Conservation (phyloP, 2,329 filamentous ascomycete genomes). For the Blumeria hordei region DNA sequence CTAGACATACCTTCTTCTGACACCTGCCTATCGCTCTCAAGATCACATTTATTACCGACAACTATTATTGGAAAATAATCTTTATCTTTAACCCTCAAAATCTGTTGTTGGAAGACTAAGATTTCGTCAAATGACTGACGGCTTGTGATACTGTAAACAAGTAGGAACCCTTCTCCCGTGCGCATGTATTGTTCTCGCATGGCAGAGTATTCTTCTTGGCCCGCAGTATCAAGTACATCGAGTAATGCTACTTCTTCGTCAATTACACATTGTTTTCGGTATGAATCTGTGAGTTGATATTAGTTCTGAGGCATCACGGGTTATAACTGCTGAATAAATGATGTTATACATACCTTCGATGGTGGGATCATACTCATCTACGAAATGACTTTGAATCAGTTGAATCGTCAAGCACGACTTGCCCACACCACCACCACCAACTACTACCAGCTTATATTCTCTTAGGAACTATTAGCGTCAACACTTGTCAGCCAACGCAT, state of each 20-base stretch:
- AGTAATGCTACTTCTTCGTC: slow-evolving; percentile 94
- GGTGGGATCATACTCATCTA: slow-evolving; percentile 3
- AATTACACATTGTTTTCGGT: slow-evolving; percentile 98
- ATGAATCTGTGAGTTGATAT: slow-evolving; percentile 45
- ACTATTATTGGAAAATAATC: slow-evolving; percentile 99
- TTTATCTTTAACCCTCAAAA: slow-evolving; percentile 95
- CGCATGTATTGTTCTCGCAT: slow-evolving; percentile 99
- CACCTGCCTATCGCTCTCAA: slow-evolving; percentile 79
- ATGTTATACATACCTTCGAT: slow-evolving; percentile 29
- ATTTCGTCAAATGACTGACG: slow-evolving; percentile 97
- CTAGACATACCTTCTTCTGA: slow-evolving; percentile 56
- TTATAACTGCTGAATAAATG: neutral
- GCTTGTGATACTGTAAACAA: slow-evolving; percentile 96
- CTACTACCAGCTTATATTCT: slow-evolving; percentile 91
- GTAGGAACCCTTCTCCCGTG: slow-evolving; percentile 88
- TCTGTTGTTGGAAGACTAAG: slow-evolving; percentile 95
- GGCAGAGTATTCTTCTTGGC: slow-evolving; percentile 96
- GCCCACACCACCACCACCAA: slow-evolving; percentile 92
- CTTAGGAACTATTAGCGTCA: slow-evolving; percentile 39
- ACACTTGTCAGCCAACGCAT: slow-evolving; percentile 5
- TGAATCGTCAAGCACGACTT: slow-evolving; percentile 99
- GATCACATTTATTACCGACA: slow-evolving; percentile 97
- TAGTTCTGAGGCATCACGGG: neutral
- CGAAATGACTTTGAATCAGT: slow-evolving; percentile 15
- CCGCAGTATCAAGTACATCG: slow-evolving; percentile 93